Evolutionary conservation across 2,329 filamentous ascomycete species (phyloP), one percentile per base, ranked within the genome.

Genomic region (Pezicula carpinea): DNA sequence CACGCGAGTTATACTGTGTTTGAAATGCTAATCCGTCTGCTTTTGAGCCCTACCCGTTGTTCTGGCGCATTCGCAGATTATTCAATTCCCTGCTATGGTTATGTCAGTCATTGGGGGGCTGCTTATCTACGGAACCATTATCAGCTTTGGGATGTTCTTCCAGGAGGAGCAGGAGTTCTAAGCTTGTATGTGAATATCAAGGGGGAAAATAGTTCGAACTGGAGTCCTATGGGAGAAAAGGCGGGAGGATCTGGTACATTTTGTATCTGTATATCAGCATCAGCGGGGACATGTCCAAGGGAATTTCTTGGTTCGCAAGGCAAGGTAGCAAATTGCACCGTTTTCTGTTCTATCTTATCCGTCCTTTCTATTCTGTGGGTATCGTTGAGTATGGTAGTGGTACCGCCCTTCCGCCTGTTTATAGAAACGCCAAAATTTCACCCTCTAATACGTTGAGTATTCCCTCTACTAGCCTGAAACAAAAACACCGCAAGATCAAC

Each of bases 131-230:
- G 89, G 89, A 48, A 99, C 93, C 41, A 96, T 99, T 65, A 95
- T 99, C 70, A 93, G 87, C 72, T 99, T 99, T 69, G 85, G 87
- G 56, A 87, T 96, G 83, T 99, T 97, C 74, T 99, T 99, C 76
- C 87, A 92, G 66, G 91, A 97, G 69, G 90, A 97, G 66, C 87
- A 95, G 64, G 93, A 97, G 60, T 99, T 97, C 68, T 97, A 56
- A 21, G 43, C 22, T 34, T 14, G 5, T 10, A 26, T 17, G 8
- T 15, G 31, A 18, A 33, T 18, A 31, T 4, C 6, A n/a, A 22
- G 32, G 7, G 14, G 5, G 2, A n/a, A n/a, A 33, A 14, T n/a
- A 23, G 6, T 32, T 43, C 7, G 29, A n/a, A 3, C 13, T 21
- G 11, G n/a, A 19, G 13, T 17, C 11, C 14, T 6, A 23, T 23